Conservation (phyloP, 164 flowering plant species). For the Tetracentron sinense region DNA sequence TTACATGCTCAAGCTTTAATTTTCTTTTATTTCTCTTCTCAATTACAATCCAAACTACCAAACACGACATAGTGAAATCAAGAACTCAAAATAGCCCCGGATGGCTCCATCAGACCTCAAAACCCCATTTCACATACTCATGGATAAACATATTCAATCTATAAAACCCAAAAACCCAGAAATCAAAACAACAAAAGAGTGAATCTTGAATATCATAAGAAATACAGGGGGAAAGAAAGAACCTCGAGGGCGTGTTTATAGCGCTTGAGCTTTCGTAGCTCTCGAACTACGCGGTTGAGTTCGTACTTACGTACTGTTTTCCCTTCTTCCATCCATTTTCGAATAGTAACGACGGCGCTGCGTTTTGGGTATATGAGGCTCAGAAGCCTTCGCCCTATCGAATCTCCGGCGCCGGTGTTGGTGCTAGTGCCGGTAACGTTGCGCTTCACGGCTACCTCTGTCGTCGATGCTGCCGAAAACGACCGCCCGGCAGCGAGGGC, state of each 20-base stretch:
- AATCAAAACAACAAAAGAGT: background rate
- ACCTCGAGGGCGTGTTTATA: conserved; percentile 88
- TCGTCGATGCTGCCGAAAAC: conserved; percentile 30
- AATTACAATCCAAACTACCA: too few relatives aligned
- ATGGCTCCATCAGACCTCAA: background rate
- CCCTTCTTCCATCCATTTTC: conserved; percentile 80
- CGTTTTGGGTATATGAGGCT: conserved; percentile 55
- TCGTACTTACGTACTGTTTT: conserved; percentile 62
- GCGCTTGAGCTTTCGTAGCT: conserved; percentile 68
- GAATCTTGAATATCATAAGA: background rate
- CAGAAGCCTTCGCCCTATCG: conserved; percentile 64
- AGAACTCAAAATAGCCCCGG: too few relatives aligned
- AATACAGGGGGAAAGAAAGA: conserved; percentile 1
- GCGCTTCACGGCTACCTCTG: conserved; percentile 3
- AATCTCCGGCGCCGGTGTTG: conserved; percentile 40
- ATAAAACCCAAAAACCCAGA: background rate
- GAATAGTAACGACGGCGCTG: conserved; percentile 56
- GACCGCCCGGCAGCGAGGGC: conserved; percentile 29
- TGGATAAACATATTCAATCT: background rate
- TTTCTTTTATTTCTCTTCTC: too few relatives aligned
- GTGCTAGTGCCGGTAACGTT: conserved; percentile 3
- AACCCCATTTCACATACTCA: background rate
- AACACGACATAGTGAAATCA: too few relatives aligned
- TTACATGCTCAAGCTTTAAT: too few relatives aligned
- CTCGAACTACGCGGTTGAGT: conserved; percentile 72